Evolutionary conservation across 2,329 filamentous ascomycete species (phyloP), one percentile per base, ranked within the genome.

Genomic region (Aspergillus unguis): DNA sequence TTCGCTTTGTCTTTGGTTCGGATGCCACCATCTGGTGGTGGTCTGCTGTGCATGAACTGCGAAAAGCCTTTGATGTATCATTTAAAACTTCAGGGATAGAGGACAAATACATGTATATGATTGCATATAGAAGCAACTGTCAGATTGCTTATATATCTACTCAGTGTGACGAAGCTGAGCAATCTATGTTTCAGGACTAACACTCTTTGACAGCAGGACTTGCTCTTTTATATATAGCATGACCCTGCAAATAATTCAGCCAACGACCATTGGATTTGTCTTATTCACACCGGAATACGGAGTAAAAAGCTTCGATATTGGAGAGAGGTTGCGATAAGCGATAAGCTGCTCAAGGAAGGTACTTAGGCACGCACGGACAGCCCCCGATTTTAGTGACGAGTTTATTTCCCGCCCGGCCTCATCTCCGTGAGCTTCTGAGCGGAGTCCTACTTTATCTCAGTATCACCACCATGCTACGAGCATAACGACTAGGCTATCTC

Each of bases 401-500:
- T 45, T 38, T 44, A 49, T 38, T 44, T 17, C 44, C 41, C 17
- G 25, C 43, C 29, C 27, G n/a, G 27, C 40, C 33, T 44, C 7
- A 42, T 41, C 26, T 32, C 23, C 17, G 25, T 48, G 33, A 27
- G 10, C 25, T 6, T 37, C 37, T 10, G 27, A 46, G 23, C 41
- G 44, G 33, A 17, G 17, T 49, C 29, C 25, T 17, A 28, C 23
- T 38, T 38, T 25, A n/a, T 45, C 27, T 44, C 40, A 29, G 40
- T 32, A 41, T 32, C 28, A 48, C 23, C 60, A 53, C 56, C 60
- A 69, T 71, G 68, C 59, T 57, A 50, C 56, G 47, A 60, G 57
- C 52, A 67, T 66, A 58, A 63, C 58, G 61, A 48, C 48, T 52
- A 44, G 54, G 41, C 57, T 60, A 58, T 58, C 66, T 65, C 66